Conservation (phyloP, 2,329 filamentous ascomycete species). For the Thermoascus crustaceus region DNA sequence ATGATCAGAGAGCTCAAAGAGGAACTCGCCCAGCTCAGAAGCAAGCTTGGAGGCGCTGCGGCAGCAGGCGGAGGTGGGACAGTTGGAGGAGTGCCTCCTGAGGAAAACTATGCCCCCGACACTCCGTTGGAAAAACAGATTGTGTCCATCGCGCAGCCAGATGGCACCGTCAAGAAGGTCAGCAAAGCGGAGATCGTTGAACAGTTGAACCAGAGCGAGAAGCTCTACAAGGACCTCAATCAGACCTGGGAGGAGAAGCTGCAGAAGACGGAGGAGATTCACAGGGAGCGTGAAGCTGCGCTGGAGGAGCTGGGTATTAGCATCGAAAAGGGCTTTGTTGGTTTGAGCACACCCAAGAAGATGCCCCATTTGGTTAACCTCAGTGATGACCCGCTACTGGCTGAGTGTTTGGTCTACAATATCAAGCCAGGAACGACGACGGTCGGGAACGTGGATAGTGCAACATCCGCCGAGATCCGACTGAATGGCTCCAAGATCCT, state of each 20-base stretch:
- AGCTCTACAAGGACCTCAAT: conserved; percentile 89
- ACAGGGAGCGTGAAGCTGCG: conserved; percentile 92
- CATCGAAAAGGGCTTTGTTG: conserved; percentile 96
- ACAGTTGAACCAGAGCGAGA: conserved; percentile 92
- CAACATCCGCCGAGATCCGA: conserved; percentile 76
- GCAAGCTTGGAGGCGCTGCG: conserved; percentile 64
- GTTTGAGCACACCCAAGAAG: conserved; percentile 92
- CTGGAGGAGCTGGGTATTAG: conserved; percentile 96
- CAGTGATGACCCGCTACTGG: conserved; percentile 86
- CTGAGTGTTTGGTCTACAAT: conserved; percentile 96
- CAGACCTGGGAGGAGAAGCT: conserved; percentile 99
- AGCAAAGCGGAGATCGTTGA: conserved; percentile 98
- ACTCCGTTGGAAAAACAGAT: conserved; percentile 94
- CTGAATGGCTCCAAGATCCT: conserved; percentile 90
- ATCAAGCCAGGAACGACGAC: conserved; percentile 91
- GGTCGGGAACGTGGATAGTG: conserved; percentile 87
- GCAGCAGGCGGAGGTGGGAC: conserved; percentile 37
- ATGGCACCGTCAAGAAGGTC: conserved; percentile 85
- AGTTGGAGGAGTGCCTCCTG: conserved; percentile 45
- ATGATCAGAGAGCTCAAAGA: conserved; percentile 99
- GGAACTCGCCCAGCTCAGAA: conserved; percentile 74
- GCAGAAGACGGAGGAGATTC: conserved; percentile 88
- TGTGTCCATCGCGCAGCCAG: conserved; percentile 80
- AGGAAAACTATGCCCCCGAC: conserved; percentile 83
- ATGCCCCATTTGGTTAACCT: conserved; percentile 98